phyloP scores from a whole-genome alignment of 495 filamentous ascomycete genomes.

The Cercophora newfieldiana region DNA sequence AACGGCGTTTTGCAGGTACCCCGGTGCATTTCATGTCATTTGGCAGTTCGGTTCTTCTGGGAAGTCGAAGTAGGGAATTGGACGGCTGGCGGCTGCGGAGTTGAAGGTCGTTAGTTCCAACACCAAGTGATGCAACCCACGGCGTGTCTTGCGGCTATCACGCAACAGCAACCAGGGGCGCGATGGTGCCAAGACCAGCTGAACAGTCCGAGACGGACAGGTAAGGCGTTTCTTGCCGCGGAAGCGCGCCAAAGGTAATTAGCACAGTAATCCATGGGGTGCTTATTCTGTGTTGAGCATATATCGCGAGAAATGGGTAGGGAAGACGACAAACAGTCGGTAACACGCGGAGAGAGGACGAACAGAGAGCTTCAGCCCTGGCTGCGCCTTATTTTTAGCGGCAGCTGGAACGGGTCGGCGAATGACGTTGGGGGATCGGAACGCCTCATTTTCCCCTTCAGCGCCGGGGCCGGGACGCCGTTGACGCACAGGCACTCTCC shows the following conservation, averaged over 20 bases:
- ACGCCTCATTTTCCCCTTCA: slow-evolving; percentile 10
- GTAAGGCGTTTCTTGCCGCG: slow-evolving; percentile 18
- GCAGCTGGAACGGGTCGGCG: slow-evolving; percentile 5
- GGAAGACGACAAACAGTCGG: slow-evolving; percentile 2
- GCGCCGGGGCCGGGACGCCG: slow-evolving; percentile 17
- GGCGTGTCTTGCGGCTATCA: slow-evolving; percentile 7
- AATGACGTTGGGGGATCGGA: slow-evolving; percentile 10
- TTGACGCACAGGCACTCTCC: slow-evolving; percentile 7
- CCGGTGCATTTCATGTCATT: background rate
- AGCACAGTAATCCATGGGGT: slow-evolving; percentile 1
- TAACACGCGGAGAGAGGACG: slow-evolving; percentile 10
- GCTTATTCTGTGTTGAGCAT: slow-evolving; percentile 26
- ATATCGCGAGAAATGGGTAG: slow-evolving; percentile 19
- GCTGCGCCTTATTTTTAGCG: slow-evolving; percentile 27
- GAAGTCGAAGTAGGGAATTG: background rate
- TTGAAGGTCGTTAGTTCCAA: background rate
- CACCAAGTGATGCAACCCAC: background rate
- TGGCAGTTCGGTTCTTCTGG: background rate
- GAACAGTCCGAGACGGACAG: slow-evolving; percentile 4
- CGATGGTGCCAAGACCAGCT: slow-evolving; percentile 9
- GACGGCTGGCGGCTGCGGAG: background rate
- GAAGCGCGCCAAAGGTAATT: slow-evolving; percentile 2
- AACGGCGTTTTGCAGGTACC: background rate
- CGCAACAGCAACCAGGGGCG: background rate
- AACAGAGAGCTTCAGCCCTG: slow-evolving; percentile 23